A percentile compares a stretch with the other conserved stretches of the same genome.
Conservation (phyloP, 768 basidiomycete genomes). For the Tephrocybe rancida region DNA sequence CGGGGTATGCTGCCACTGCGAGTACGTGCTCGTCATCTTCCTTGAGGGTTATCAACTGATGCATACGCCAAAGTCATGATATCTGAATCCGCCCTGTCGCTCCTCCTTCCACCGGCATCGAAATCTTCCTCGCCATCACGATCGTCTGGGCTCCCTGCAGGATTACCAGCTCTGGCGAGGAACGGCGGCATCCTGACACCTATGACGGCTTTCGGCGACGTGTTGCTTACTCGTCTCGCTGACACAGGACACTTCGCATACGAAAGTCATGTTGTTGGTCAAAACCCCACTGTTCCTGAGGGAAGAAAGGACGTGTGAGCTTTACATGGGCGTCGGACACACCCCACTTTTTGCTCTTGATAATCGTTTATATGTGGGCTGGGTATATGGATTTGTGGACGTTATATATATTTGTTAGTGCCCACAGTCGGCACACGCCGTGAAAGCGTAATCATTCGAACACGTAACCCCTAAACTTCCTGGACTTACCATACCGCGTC, state of each 20-base stretch:
- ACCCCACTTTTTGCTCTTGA: too few relatives aligned
- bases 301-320: slow-evolving; percentile 23
- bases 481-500: too few relatives aligned
- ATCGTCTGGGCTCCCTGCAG: slow-evolving; percentile 31
- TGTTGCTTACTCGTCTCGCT: slow-evolving; percentile 68
- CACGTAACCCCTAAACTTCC: too few relatives aligned
- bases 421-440: too few relatives aligned
- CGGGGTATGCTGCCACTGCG: slow-evolving; percentile 67
- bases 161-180: slow-evolving; percentile 56
- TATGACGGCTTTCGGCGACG: slow-evolving; percentile 79
- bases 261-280: slow-evolving; percentile 47
- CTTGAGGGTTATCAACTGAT: background rate
- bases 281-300: slow-evolving; percentile 16
- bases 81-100: slow-evolving; percentile 75
- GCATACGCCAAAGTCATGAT: slow-evolving; percentile 55
- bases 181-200: slow-evolving; percentile 85
- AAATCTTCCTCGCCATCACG: slow-evolving; percentile 13
- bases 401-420: too few relatives aligned
- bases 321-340: too few relatives aligned
- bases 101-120: slow-evolving; percentile 52
- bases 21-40: slow-evolving; percentile 34
- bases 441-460: too few relatives aligned
- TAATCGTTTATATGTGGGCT: too few relatives aligned
- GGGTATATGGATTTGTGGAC: too few relatives aligned
- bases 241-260: slow-evolving; percentile 59